phyloP scores from a whole-genome alignment of 1,284 basidiomycete species.

The Somion occarium region DNA sequence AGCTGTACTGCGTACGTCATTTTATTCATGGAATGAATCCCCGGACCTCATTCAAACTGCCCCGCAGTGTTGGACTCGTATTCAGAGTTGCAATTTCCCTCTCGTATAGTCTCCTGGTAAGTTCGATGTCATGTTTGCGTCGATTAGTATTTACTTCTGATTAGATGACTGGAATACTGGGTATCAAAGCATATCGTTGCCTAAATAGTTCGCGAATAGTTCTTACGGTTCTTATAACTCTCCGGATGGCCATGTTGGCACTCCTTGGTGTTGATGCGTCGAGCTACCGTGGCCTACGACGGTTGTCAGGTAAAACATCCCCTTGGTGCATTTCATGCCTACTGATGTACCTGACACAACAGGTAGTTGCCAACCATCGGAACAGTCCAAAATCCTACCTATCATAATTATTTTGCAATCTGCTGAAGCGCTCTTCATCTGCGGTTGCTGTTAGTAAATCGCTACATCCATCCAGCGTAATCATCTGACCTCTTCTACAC shows the following conservation, averaged over 20 bases:
- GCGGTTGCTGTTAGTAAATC: slow-evolving; percentile 50
- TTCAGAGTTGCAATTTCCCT: slow-evolving; percentile 9
- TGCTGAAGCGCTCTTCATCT: slow-evolving; percentile 52
- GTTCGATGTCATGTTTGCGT: slow-evolving; percentile 5
- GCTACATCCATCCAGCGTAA: neutral
- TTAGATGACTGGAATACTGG: slow-evolving; percentile 60
- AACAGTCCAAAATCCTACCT: slow-evolving; percentile 31
- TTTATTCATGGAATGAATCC: neutral
- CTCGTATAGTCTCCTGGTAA: slow-evolving; percentile 37
- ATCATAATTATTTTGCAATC: slow-evolving; percentile 47
- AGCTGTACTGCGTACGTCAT: slow-evolving; percentile 33
- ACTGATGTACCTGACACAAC: neutral
- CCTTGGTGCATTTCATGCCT: neutral
- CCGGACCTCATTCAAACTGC: slow-evolving; percentile 15
- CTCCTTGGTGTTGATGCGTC: slow-evolving; percentile 41
- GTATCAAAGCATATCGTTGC: slow-evolving; percentile 64
- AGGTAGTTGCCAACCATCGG: slow-evolving; percentile 20
- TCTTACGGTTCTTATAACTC: slow-evolving; percentile 34
- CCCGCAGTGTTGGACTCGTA: slow-evolving; percentile 22
- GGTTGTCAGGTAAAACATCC: slow-evolving; percentile 39
- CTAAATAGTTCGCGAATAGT: slow-evolving; percentile 53
- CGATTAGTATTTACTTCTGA: neutral
- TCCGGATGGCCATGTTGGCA: slow-evolving; percentile 38
- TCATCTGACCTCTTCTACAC: slow-evolving; percentile 8
- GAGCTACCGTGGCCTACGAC: slow-evolving; percentile 32